phyloP scores from a whole-genome alignment of 2,329 filamentous ascomycete genomes.

The Monilinia aucupariae region DNA sequence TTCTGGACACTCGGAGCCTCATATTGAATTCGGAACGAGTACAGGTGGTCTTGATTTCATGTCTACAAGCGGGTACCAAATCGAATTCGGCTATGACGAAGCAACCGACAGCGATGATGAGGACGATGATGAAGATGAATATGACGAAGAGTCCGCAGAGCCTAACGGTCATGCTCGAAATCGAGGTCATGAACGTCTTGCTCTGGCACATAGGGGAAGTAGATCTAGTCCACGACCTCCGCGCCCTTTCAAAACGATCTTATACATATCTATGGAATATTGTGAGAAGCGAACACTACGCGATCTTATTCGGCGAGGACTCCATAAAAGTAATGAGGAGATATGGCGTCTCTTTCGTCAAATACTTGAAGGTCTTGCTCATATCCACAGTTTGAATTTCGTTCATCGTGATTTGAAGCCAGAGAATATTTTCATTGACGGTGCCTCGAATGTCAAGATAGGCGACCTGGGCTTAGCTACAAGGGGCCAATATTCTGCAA shows the following conservation, averaged over 20 bases:
- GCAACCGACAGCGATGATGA: slow-evolving; percentile 42
- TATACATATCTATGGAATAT: slow-evolving; percentile 99
- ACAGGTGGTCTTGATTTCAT: slow-evolving; percentile 88
- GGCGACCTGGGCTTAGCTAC: slow-evolving; percentile 95
- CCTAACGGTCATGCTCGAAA: slow-evolving; percentile 35
- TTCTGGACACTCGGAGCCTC: slow-evolving; percentile 25
- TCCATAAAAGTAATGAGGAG: slow-evolving; percentile 69
- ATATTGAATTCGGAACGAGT: slow-evolving; percentile 43
- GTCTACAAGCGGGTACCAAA: slow-evolving; percentile 72
- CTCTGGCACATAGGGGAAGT: slow-evolving; percentile 28
- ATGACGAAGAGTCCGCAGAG: slow-evolving; percentile 42
- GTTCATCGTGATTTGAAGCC: slow-evolving; percentile 96
- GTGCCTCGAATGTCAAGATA: slow-evolving; percentile 84
- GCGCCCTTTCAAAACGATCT: slow-evolving; percentile 59
- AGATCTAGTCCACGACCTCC: slow-evolving; percentile 38
- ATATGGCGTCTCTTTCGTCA: slow-evolving; percentile 89
- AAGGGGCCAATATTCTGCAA: slow-evolving; percentile 66
- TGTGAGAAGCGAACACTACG: slow-evolving; percentile 85
- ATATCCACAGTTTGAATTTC: slow-evolving; percentile 86
- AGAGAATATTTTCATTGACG: slow-evolving; percentile 95
- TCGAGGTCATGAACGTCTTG: slow-evolving; percentile 19
- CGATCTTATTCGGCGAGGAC: slow-evolving; percentile 72
- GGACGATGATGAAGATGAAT: slow-evolving; percentile 27
- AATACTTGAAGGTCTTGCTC: slow-evolving; percentile 79
- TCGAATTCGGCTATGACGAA: slow-evolving; percentile 65